Percentiles rank a stretch among this genome's conserved stretches.
These are phyloP conservation scores for Penicillium sp. DNA, from an alignment of 2,329 filamentous ascomycete genomes.

Conservation along the genomic window DNA sequence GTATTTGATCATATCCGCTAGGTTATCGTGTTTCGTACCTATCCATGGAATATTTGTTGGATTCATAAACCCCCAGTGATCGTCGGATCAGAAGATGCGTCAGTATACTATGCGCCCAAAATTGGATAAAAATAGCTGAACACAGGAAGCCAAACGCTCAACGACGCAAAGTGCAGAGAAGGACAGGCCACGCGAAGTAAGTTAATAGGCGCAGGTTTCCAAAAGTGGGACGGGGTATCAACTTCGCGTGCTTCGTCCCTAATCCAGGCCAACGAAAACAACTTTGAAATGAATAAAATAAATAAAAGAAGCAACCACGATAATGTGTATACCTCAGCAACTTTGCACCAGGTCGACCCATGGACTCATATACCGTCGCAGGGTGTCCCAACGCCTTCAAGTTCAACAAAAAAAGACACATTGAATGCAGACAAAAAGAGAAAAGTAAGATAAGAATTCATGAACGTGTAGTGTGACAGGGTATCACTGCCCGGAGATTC, in stretches of 20 bases:
- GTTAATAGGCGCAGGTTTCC: constrained; percentile 2
- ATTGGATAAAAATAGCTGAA: constrained; percentile 7
- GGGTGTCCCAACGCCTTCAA: constrained; percentile 24
- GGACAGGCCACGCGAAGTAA: not conserved
- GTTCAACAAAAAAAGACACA: not conserved
- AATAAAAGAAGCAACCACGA: not conserved
- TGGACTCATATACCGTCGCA: constrained; percentile 26
- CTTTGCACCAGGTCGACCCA: constrained; percentile 11
- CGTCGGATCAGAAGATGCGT: constrained; percentile 13
- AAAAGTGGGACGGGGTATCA: constrained; percentile 20
- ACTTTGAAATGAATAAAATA: not conserved
- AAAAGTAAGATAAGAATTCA: constrained; percentile 9
- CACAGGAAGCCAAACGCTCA: constrained; percentile 20
- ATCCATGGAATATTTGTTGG: constrained; percentile 6
- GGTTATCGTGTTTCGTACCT: constrained; percentile 15
- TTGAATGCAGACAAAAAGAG: constrained; percentile 1
- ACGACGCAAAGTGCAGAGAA: constrained; percentile 11
- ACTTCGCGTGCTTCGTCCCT: constrained; percentile 21
- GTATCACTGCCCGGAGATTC: constrained; percentile 44
- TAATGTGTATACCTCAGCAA: constrained; percentile 16
- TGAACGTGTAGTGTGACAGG: constrained; percentile 31
- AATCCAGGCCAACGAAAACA: constrained; percentile 9
- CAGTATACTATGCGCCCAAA: constrained; percentile 12
- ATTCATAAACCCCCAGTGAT: constrained; percentile 7
- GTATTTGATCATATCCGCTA: not conserved